Evolutionary conservation across 192 early-diverging fungal species (phyloP), one percentile per base, ranked within the genome.

Genomic region (Podila clonocystis): DNA sequence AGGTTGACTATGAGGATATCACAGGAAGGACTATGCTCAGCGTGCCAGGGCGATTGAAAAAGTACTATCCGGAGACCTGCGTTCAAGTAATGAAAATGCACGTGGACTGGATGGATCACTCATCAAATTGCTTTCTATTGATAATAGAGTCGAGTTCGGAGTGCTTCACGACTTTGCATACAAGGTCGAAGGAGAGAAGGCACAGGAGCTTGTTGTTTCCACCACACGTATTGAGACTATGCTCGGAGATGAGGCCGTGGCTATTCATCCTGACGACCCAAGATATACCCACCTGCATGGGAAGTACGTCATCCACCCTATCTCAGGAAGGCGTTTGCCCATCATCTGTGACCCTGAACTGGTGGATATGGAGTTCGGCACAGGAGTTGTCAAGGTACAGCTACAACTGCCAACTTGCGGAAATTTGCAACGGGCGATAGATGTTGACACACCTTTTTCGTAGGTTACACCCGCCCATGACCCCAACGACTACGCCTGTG

Each of bases 211-310:
- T 36, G 88, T 93, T 49, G 96, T 99, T 8, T 94, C 96, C 20
- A 99, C 97, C n/a, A 99, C 97, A 8, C 96, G 97, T 63, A 89
- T 98, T 36, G 97, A 99, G 75, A 99, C 97, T 5, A 97, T 99
- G 93, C 88, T 98, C n/a, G 97, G 97, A 63, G 97, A 99, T 82
- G 94, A 91, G 57, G 97, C 97, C 7, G 88, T 99, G n/a, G 96
- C 96, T 36, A 89, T 99, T 59, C 91, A 96, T 82, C 95, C 97
- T 6, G 86, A 87, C 0, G 97, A 99, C 82, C 29, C 72, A 31
- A 85, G 97, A 63, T 99, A 99, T 84, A 91, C 84, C 84, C 73
- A 73, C 26, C 69, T 89, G 9, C 88, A 91, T 58, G 86, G 88
- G 5, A 94, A 93, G 75, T 72, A 68, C 62, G 93, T 94, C 2